Conservation (phyloP, 2,329 filamentous ascomycete species). For the Aspergillus pseudoterreus region DNA sequence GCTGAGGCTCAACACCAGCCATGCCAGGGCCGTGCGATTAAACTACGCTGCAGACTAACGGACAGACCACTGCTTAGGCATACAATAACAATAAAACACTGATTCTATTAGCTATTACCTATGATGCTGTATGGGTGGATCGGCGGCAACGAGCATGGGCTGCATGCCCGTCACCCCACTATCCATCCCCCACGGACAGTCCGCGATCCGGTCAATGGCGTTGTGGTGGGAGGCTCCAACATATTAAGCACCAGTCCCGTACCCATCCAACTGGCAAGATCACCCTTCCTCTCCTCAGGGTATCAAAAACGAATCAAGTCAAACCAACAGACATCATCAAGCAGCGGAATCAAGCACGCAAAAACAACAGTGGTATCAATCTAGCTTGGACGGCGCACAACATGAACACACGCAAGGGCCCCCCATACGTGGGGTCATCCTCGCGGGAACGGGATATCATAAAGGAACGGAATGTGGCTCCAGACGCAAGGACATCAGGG, state of each 20-base stretch:
- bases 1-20: too few species aligned
- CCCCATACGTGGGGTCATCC: slow-evolving; percentile 15
- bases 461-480: slow-evolving; percentile 29
- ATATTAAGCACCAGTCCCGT: slow-evolving; percentile 14
- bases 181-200: slow-evolving; percentile 8
- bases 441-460: slow-evolving; percentile 32
- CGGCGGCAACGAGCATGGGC: slow-evolving; percentile 11
- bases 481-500: slow-evolving; percentile 16
- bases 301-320: slow-evolving; percentile 31
- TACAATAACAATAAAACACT: slow-evolving; percentile 14
- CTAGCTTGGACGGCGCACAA: slow-evolving; percentile 28
- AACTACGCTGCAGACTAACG: not conserved
- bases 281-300: slow-evolving; percentile 28
- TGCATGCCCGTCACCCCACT: slow-evolving; percentile 16
- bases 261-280: slow-evolving; percentile 17
- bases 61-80: not conserved
- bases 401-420: slow-evolving; percentile 21
- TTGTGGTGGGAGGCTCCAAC: slow-evolving; percentile 14
- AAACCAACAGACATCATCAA: slow-evolving; percentile 15
- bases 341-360: slow-evolving; percentile 23
- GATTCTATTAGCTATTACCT: slow-evolving; percentile 39
- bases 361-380: slow-evolving; percentile 36
- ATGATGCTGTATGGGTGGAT: slow-evolving; percentile 26
- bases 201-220: slow-evolving; percentile 24
- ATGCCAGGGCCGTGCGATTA: not conserved